phyloP scores from a whole-genome alignment of 805 yeast species.

The Zygotorulaspora florentina region DNA sequence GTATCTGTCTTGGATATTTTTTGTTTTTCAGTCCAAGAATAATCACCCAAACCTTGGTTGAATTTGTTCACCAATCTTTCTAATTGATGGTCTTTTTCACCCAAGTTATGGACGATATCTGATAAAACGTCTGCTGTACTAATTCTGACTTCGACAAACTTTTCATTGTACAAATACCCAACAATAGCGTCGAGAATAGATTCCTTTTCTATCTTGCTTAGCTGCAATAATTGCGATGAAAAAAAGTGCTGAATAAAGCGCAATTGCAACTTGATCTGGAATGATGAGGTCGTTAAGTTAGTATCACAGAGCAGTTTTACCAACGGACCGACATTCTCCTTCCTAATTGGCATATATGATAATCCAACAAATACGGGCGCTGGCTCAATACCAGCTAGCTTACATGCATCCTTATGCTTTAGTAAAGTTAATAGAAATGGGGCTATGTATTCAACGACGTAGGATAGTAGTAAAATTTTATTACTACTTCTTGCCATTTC shows the following conservation, averaged over 20 bases:
- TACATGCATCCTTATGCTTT: conserved; percentile 75
- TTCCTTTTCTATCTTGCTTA: conserved; percentile 45
- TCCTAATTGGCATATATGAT: conserved; percentile 45
- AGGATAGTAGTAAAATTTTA: conserved; percentile 50
- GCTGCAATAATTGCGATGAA: conserved; percentile 58
- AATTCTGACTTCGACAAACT: conserved; percentile 70
- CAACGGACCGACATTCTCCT: conserved; percentile 40
- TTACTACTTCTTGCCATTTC: conserved; percentile 51
- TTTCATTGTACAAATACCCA: conserved; percentile 51
- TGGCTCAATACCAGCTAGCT: conserved; percentile 58
- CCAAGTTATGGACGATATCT: conserved; percentile 67
- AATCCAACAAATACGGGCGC: conserved; percentile 43
- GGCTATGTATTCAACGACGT: conserved; percentile 48
- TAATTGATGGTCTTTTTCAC: conserved; percentile 38
- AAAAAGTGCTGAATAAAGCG: conserved; percentile 67
- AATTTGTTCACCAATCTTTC: conserved; percentile 42
- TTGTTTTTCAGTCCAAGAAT: conserved; percentile 29
- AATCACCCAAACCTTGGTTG: conserved; percentile 26
- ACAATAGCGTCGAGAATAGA: conserved; percentile 48
- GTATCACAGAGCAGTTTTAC: conserved; percentile 44
- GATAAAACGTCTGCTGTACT: conserved; percentile 71
- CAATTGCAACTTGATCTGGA: conserved; percentile 64
- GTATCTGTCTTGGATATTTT: conserved; percentile 40
- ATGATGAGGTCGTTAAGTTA: conserved; percentile 41
- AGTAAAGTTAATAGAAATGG: conserved; percentile 67